These are phyloP conservation scores for Cicer pinnatifidum DNA, from an alignment of 306 rosid genomes.

Conservation along the genomic window DNA sequence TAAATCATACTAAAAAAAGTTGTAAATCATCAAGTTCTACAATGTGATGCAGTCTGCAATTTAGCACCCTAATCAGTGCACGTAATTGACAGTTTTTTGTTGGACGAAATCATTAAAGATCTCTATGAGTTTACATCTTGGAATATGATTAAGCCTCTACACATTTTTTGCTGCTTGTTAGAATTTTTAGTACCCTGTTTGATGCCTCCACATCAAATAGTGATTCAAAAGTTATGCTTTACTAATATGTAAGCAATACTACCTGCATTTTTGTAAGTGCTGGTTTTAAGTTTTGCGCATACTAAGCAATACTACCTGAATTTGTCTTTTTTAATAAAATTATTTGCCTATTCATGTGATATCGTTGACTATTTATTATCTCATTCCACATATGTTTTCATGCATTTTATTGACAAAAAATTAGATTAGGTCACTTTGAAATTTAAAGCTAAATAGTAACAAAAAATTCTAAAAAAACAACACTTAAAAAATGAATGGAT, in stretches of 20 bases:
- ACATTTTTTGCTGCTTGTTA: background rate
- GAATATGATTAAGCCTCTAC: constrained; percentile 5
- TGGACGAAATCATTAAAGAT: background rate
- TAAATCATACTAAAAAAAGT: too few relatives aligned
- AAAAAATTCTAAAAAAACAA: background rate
- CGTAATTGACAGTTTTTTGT: background rate
- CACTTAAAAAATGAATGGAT: background rate
- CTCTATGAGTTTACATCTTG: background rate
- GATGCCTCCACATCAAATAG: background rate
- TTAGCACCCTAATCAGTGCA: background rate
- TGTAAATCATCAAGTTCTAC: too few relatives aligned
- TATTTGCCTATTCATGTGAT: background rate
- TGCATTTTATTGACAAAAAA: background rate
- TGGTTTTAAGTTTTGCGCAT: background rate
- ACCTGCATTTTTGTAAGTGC: background rate
- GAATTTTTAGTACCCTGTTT: background rate
- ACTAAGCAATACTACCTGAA: background rate
- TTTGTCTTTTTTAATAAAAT: background rate
- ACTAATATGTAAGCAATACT: background rate
- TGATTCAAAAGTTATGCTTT: background rate
- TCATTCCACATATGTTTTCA: background rate
- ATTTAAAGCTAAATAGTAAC: background rate
- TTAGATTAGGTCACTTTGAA: background rate
- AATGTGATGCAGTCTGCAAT: background rate
- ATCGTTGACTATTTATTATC: background rate